Percentiles rank a stretch among this genome's conserved stretches.
Conservation (phyloP, 2,329 filamentous ascomycete species). For the Botryosphaeria dothidea region DNA sequence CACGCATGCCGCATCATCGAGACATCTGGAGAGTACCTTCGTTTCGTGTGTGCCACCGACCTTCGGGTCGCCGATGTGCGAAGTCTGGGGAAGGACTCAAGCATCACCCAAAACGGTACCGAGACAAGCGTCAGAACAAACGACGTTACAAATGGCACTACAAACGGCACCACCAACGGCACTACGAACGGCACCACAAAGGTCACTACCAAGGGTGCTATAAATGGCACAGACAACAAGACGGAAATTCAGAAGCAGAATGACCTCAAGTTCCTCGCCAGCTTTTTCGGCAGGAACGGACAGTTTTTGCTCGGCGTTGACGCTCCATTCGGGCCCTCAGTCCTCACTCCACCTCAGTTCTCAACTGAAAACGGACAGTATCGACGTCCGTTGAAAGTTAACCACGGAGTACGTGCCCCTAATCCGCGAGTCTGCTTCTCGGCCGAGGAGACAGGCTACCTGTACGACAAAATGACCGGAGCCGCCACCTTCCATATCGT, state of each 20-base stretch:
- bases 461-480: constrained; percentile 34
- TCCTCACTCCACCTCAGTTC: background rate
- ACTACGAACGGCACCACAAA: background rate
- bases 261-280: constrained; percentile 26
- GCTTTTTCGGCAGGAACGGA: constrained; percentile 30
- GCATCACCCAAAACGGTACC: background rate
- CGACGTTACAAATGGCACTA: no score
- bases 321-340: constrained; percentile 25
- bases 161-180: background rate
- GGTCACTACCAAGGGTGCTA: no score
- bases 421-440: constrained; percentile 32
- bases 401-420: constrained; percentile 33
- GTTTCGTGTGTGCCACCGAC: constrained; percentile 30
- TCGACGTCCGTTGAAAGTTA: constrained; percentile 22
- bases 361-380: background rate
- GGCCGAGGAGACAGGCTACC: constrained; percentile 28
- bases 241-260: background rate
- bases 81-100: constrained; percentile 1
- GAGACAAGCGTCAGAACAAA: background rate
- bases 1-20: constrained; percentile 26
- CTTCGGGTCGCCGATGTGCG: constrained; percentile 25
- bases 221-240: background rate
- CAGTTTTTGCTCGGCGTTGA: constrained; percentile 32
- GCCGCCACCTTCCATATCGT: constrained; percentile 31
- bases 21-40: constrained; percentile 26